Conservation (phyloP, 2,329 filamentous ascomycete species). For the Cladosporium sp. region DNA sequence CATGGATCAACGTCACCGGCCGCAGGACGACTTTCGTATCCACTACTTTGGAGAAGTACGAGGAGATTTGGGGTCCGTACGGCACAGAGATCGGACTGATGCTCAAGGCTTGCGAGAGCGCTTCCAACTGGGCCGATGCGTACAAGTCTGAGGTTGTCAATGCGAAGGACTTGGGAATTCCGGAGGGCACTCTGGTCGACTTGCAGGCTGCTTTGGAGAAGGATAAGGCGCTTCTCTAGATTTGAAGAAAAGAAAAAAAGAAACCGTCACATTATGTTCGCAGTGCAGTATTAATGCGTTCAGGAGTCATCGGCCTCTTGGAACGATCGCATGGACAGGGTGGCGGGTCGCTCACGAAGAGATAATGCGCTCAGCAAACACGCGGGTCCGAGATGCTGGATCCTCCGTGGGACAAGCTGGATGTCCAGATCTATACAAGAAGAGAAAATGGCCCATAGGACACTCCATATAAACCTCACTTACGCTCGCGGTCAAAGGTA, state of each 20-base stretch:
- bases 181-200: constrained; percentile 10
- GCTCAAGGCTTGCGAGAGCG: constrained; percentile 14
- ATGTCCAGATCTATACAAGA: background rate
- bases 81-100: constrained; percentile 19
- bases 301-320: background rate
- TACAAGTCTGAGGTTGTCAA: constrained; percentile 15
- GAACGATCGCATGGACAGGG: background rate
- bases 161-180: constrained; percentile 18
- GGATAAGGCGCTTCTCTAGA: constrained; percentile 15
- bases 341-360: background rate
- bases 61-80: constrained; percentile 13
- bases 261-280: background rate
- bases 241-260: background rate
- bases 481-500: background rate
- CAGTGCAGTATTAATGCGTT: background rate
- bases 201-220: constrained; percentile 18
- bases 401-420: too few species aligned
- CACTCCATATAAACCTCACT: background rate
- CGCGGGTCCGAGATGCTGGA: background rate
- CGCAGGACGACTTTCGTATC: constrained; percentile 15
- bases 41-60: constrained; percentile 15
- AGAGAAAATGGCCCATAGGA: background rate
- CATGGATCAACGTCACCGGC: constrained; percentile 20
- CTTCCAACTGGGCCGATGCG: constrained; percentile 14
- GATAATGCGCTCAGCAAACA: background rate